Evolutionary conservation across 2,329 filamentous ascomycete genomes (phyloP), one percentile per base, ranked within the genome.

Genomic region (Talaromyces piceae): DNA sequence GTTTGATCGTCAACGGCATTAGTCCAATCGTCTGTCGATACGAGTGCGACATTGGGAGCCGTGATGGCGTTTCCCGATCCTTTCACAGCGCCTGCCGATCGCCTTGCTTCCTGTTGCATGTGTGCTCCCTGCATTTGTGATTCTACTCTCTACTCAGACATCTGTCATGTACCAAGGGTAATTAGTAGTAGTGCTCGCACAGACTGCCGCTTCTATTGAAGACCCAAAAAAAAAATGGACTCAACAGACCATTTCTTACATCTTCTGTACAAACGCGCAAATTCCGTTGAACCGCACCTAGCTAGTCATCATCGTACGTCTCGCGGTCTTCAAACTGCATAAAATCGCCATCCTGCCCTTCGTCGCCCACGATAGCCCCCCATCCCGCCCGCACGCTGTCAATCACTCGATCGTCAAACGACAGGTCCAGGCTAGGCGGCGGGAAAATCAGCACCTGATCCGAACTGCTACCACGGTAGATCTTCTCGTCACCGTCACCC

Each of bases 281-380:
- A 20, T 9, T 18, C 16, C 16, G n/a, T 37, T 16, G 4, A 18
- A 33, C n/a, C n/a, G n/a, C n/a, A n/a, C 8, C 31, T 16, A 33
- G 5, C 11, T 27, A 53, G 22, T 54, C 48, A 25, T 54, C 52
- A 33, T 50, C 51, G 33, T 54, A 50, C 9, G 20, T 33, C 41
- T 54, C 84, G 22, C 88, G 78, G 54, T 93, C 87, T 45, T 84
- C 79, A 65, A 95, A 95, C 18, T 78, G 74, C 79, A 96, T 83
- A 61, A 93, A 96, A 41, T 78, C 66, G 16, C 72, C 71, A 16
- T 73, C 73, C 16, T 72, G 72, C 1, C 66, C 71, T 4, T 77
- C 75, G 1, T 72, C 69, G 8, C 77, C 79, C 57, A 80, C 73
- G 3, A 90, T 75, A 45, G 74, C 71, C 54, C 78, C 73, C 90